Evolutionary conservation across 2,329 filamentous ascomycete genomes (phyloP).

Genomic region (Chaetomium strumarium): DNA sequence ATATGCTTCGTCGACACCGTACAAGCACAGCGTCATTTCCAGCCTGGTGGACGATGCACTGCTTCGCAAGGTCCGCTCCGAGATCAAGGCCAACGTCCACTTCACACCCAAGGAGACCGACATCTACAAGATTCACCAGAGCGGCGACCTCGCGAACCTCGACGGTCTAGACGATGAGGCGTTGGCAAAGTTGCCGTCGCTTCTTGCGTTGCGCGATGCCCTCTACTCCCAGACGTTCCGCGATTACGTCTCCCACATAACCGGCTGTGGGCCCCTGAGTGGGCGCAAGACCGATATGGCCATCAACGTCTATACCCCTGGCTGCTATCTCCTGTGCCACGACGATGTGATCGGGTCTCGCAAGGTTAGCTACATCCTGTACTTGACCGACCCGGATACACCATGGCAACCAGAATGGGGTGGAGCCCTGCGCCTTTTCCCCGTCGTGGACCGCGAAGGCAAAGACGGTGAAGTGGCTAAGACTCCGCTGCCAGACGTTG

Average conservation of each 20-base stretch:
- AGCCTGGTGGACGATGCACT: slow-evolving; percentile 73
- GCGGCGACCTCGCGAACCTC: slow-evolving; percentile 91
- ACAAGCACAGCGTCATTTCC: slow-evolving; percentile 89
- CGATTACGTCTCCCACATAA: slow-evolving; percentile 80
- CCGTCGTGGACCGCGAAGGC: slow-evolving; percentile 58
- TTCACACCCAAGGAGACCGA: slow-evolving; percentile 99
- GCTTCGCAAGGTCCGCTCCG: slow-evolving; percentile 77
- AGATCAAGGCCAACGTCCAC: slow-evolving; percentile 84
- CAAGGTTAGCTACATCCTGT: slow-evolving; percentile 93
- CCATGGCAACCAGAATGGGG: slow-evolving; percentile 92
- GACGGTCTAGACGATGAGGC: slow-evolving; percentile 87
- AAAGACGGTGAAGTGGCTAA: slow-evolving; percentile 69
- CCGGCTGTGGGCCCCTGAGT: slow-evolving; percentile 78
- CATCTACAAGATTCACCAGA: slow-evolving; percentile 99
- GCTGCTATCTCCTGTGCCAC: slow-evolving; percentile 91
- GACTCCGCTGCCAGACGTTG: slow-evolving; percentile 72
- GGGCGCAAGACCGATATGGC: slow-evolving; percentile 98
- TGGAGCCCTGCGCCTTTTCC: slow-evolving; percentile 83
- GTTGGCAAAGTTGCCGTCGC: slow-evolving; percentile 76
- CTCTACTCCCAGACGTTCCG: slow-evolving; percentile 89
- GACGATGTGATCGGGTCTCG: slow-evolving; percentile 98
- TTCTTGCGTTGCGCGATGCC: slow-evolving; percentile 88
- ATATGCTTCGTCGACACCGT: slow-evolving; percentile 63
- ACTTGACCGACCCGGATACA: slow-evolving; percentile 85
- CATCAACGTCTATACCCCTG: slow-evolving; percentile 96